Conservation (phyloP, 106 monocot species). For the Dendrobium chrysotoxum region DNA sequence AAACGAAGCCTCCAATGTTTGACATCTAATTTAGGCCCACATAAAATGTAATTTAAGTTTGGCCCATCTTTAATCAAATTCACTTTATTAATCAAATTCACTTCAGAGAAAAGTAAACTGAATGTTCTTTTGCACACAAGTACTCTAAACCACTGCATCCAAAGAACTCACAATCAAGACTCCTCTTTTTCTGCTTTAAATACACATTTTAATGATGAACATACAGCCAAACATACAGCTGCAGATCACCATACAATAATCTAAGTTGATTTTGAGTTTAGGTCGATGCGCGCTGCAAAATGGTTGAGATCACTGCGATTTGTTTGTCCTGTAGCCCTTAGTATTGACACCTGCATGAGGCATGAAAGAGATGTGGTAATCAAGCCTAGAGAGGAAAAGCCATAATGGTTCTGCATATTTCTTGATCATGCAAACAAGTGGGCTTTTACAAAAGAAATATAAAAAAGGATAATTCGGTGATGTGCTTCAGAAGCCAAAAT, state of each 20-base stretch:
- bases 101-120: no score
- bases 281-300: conserved; percentile 43
- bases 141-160: no score
- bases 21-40: no score
- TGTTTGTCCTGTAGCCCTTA: conserved; percentile 22
- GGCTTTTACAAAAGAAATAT: no score
- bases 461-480: neutral
- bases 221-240: neutral
- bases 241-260: neutral
- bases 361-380: neutral
- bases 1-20: no score
- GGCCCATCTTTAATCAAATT: no score
- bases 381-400: neutral
- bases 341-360: conserved; percentile 48
- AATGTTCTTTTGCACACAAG: no score
- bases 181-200: no score
- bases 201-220: no score
- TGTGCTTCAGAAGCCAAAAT: neutral
- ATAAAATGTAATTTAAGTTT: no score
- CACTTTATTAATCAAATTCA: no score
- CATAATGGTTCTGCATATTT: neutral
- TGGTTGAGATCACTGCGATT: conserved; percentile 27
- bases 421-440: neutral
- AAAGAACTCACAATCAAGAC: no score
- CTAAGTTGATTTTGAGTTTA: neutral